A percentile compares a stretch with the other conserved stretches of the same genome.
Conservation (phyloP, 306 rosid genomes). For the Corylus americana region DNA sequence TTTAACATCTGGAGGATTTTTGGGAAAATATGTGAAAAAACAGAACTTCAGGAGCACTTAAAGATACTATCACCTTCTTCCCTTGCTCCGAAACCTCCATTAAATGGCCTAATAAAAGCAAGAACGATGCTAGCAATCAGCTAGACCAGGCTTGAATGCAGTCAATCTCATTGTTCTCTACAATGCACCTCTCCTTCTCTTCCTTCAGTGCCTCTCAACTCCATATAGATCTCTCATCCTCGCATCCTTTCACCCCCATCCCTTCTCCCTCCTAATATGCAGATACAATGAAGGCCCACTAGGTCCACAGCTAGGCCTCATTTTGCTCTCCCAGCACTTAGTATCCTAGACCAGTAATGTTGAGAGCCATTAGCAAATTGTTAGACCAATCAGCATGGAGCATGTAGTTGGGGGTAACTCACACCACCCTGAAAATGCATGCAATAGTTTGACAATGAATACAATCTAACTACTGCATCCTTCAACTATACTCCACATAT, state of each 20-base stretch:
- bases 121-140: neutral
- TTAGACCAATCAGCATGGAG: neutral
- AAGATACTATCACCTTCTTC: neutral
- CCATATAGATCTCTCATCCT: neutral
- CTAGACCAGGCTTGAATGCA: neutral
- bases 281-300: neutral
- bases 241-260: neutral
- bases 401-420: neutral
- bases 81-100: neutral
- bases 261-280: neutral
- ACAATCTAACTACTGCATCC: neutral
- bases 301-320: constrained; percentile 4
- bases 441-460: neutral
- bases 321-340: neutral
- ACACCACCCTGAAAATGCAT: neutral
- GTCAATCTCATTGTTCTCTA: neutral
- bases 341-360: neutral
- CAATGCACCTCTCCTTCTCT: neutral
- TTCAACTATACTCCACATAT: neutral
- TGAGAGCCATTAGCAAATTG: neutral
- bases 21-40: neutral
- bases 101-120: constrained; percentile 2
- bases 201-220: neutral
- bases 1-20: neutral
- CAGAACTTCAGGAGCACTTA: neutral